Base-by-base conservation (phyloP, 306 rosid species). In the Carpinus viminea region DNA sequence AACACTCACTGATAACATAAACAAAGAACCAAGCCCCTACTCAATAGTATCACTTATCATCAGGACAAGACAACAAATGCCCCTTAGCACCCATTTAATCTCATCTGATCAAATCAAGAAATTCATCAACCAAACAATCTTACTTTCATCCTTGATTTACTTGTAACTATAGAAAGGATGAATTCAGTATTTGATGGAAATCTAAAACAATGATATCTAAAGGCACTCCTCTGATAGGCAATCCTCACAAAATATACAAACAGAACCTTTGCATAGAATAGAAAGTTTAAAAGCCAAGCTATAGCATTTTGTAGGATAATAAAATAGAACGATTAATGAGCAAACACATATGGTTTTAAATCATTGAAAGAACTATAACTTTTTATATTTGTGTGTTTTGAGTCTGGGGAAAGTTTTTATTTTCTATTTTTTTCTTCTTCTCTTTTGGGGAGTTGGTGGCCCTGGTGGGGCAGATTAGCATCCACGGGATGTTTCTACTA, bases 1-100 rank as follows among this genome's bases (percentile, higher is more conserved):
- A 61, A 69, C 71, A 77, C 12, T 66, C 34, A 24, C 75, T 0
- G 66, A 73, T 69, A 68, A 9, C 54, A 34, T 4, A 43, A 69
- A 65, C 54, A 60, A 70, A 50, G 26, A 50, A 12, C 50, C 56
- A 61, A 74, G n/a, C 41, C 54, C 13, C 56, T 55, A 54, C 51
- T 11, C 57, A 9, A 38, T 4, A 10, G 26, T 36, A 36, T 36
- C 21, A 16, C 48, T 8, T 36, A 36, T 36, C 7, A 65, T 34
- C 12, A 34, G 17, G 10, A 65, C 15, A 11, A 10, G 65, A 24
- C 7, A 59, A 3, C 5, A 9, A 1, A 3, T 18, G 0, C 1
- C 34, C 15, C 31, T 1, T 21, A 62, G 43, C 16, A 66, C n/a
- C 26, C 50, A 66, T 7, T 17, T 41, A 8, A 1, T 17, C 45